Percentiles rank a stretch among this genome's conserved stretches.
Evolutionary conservation across 768 basidiomycete species (phyloP).

Genomic region (Calocybe cyanea): DNA sequence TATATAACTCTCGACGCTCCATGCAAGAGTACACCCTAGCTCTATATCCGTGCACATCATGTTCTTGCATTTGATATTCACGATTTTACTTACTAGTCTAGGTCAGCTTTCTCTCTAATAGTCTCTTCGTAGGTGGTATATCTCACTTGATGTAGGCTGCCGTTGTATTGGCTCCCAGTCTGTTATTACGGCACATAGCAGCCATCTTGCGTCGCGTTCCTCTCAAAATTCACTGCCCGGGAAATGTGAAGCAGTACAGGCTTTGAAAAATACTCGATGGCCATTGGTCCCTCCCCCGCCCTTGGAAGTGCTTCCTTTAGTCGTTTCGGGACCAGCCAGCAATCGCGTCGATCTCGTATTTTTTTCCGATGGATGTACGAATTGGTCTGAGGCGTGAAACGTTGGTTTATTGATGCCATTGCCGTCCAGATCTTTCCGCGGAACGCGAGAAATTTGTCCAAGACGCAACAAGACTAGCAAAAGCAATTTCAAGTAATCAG

Average conservation of each 20-base stretch:
- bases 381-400: background rate
- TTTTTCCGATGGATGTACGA: slow-evolving; percentile 76
- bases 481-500: slow-evolving; percentile 68
- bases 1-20: too few relatives aligned
- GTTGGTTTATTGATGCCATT: background rate
- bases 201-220: too few relatives aligned
- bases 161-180: too few relatives aligned
- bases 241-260: background rate
- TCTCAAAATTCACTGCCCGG: background rate
- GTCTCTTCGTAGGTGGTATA: too few relatives aligned
- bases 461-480: slow-evolving; percentile 63
- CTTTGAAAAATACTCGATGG: background rate
- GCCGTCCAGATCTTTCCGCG: slow-evolving; percentile 42
- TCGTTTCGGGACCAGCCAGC: slow-evolving; percentile 53
- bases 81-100: too few relatives aligned
- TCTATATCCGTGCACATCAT: too few relatives aligned
- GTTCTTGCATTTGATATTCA: too few relatives aligned
- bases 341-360: slow-evolving; percentile 77
- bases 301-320: slow-evolving; percentile 53
- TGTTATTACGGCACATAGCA: too few relatives aligned
- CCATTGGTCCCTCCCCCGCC: slow-evolving; percentile 30
- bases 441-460: slow-evolving; percentile 63
- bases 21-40: too few relatives aligned
- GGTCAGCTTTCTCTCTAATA: too few relatives aligned
- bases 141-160: too few relatives aligned